These are phyloP conservation scores for Amaranthus hypochondriacus DNA, from an alignment of 148 eudicot species.

Conservation along the genomic window DNA sequence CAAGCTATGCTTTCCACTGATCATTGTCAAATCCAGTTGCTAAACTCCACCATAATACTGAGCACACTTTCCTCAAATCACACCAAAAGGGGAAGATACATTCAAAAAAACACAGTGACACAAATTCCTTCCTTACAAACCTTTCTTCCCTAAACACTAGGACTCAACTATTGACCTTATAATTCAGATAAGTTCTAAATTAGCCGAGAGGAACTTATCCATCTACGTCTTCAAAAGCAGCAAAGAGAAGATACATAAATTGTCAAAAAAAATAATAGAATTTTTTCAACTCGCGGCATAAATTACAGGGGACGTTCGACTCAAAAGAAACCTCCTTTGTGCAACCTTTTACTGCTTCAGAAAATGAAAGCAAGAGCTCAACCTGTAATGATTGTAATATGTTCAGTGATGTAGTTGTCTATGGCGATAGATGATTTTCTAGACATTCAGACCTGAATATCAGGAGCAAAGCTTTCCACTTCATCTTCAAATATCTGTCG, in stretches of 20 bases:
- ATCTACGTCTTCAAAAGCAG: background rate
- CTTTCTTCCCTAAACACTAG: background rate
- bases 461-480: slow-evolving; percentile 53
- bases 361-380: slow-evolving; percentile 69
- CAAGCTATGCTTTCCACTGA: background rate
- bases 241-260: background rate
- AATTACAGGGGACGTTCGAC: slow-evolving; percentile 68
- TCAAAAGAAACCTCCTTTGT: slow-evolving; percentile 68
- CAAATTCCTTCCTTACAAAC: background rate
- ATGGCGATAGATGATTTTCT: background rate
- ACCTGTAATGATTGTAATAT: slow-evolving; percentile 38
- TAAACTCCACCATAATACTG: background rate
- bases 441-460: slow-evolving; percentile 62
- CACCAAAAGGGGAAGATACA: background rate
- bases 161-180: background rate
- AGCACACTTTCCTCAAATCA: background rate
- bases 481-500: slow-evolving; percentile 77
- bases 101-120: background rate
- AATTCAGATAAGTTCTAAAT: background rate
- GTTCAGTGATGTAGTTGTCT: background rate
- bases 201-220: background rate
- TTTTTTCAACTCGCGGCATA: slow-evolving; percentile 61
- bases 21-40: background rate
- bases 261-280: background rate
- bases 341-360: slow-evolving; percentile 89